Conservation (phyloP, 106 monocot species). For the Chionographis japonica region DNA sequence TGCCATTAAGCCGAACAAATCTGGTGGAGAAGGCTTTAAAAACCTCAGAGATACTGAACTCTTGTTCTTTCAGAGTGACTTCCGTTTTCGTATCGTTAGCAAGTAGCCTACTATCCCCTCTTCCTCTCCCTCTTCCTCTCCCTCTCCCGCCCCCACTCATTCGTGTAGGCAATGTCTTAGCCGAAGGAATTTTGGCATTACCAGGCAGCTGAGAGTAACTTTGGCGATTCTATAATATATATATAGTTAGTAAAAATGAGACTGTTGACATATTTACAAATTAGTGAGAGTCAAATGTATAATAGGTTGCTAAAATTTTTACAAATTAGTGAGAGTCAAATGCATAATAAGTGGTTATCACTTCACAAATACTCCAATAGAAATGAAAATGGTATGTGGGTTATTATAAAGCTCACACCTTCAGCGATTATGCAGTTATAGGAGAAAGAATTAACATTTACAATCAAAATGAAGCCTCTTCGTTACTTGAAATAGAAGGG, state of each 20-base stretch:
- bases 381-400: no score
- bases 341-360: no score
- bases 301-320: no score
- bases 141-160: slow-evolving; percentile 53
- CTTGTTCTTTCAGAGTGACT: slow-evolving; percentile 26
- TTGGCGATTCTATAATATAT: slow-evolving; percentile 70
- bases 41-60: slow-evolving; percentile 36
- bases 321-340: no score
- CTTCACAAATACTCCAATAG: no score
- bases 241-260: background rate
- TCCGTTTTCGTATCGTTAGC: slow-evolving; percentile 48
- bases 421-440: no score
- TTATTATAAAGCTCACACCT: no score
- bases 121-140: slow-evolving; percentile 62
- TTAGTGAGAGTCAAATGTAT: no score
- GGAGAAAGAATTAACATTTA: no score
- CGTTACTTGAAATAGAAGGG: no score
- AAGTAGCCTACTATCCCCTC: slow-evolving; percentile 39
- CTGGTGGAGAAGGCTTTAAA: slow-evolving; percentile 66
- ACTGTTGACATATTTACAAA: no score
- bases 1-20: slow-evolving; percentile 90
- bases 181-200: slow-evolving; percentile 30
- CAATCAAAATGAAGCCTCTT: no score
- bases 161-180: slow-evolving; percentile 28
- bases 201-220: slow-evolving; percentile 55